Evolutionary conservation across 2,329 filamentous ascomycete genomes (phyloP).

Genomic region (Zymoseptoria pseudotritici): DNA sequence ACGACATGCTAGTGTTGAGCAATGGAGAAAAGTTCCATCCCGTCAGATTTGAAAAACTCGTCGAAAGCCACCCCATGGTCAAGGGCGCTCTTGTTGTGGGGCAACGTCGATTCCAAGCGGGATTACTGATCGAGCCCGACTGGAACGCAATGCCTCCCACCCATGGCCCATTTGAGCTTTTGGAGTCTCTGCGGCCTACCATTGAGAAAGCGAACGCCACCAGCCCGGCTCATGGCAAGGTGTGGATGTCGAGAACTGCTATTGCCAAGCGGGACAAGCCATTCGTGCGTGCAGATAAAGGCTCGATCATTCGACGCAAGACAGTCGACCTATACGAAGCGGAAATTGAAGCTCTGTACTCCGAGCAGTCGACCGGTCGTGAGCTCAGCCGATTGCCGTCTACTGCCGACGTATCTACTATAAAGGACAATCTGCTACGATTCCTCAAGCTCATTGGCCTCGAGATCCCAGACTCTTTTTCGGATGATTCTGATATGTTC

Average conservation of each 20-base stretch:
- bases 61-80: constrained; percentile 22
- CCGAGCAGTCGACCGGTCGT: too few relatives aligned
- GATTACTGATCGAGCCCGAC: constrained; percentile 26
- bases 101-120: constrained; percentile 26
- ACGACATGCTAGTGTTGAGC: constrained; percentile 25
- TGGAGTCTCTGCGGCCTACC: constrained; percentile 11
- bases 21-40: constrained; percentile 27
- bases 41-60: constrained; percentile 12
- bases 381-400: constrained; percentile 8
- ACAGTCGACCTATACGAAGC: constrained; percentile 31
- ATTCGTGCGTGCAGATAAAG: constrained; percentile 27
- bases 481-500: constrained; percentile 29
- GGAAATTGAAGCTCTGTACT: constrained; percentile 44
- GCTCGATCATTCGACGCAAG: constrained; percentile 8
- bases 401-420: constrained; percentile 5
- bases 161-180: constrained; percentile 10
- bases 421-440: constrained; percentile 10
- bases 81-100: constrained; percentile 30
- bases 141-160: constrained; percentile 9
- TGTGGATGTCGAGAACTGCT: constrained; percentile 38
- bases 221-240: constrained; percentile 30
- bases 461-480: constrained; percentile 7
- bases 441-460: constrained; percentile 13
- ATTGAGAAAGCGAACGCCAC: constrained; percentile 12
- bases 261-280: constrained; percentile 39